Base-by-base conservation (phyloP, 108 stramenopile genomes). In the Discostella pseudostelligera region DNA sequence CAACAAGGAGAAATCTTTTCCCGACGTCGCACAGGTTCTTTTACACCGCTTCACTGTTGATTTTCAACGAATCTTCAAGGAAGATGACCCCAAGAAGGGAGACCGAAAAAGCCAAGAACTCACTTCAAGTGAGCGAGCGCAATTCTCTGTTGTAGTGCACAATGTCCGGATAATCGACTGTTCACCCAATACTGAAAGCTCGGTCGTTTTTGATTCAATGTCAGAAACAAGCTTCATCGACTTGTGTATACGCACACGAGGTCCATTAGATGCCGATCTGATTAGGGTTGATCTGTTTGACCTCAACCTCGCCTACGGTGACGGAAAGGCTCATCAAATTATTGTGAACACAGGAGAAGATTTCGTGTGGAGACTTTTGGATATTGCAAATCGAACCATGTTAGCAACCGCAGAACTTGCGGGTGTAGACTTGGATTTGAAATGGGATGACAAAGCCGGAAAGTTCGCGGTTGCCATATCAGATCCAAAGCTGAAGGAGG, bases 291-390 rank as follows among this genome's bases (percentile, higher is more conserved):
- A 90, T 62, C 64, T 90, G 3, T 70, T 95, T 58, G 87, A 92
- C 67, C 51, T 95, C 1, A 88, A 88, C 25, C 57, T 95, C 12
- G 88, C 89, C 17, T 84, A 90, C 48, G 36, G 54, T 32, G 76
- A 85, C n/a, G 87, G 87, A 4, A 72, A 70, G 32, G 78, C 85
- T 10, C 76, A 87, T 47, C 78, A 65, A 67, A 88, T 95, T 16
- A 48, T 70, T 39, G 47, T 95, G 1, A 79, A 81, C n/a, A 95
- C 93, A 40, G 82, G 81, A 20, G 93, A 95, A 67, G 86, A 82
- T 12, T 95, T 92, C 57, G 79, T 90, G 5, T 95, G 93, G 93
- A 83, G 84, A 51, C 19, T 95, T 9, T 40, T 95, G 9, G 93
- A 95, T 60, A 71, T 95, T 1, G 68, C 81, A 22, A 70, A 87